A percentile compares a stretch with the other conserved stretches of the same genome.
phyloP scores from a whole-genome alignment of 1,284 basidiomycete genomes.

The Sporisorium sorghi region DNA sequence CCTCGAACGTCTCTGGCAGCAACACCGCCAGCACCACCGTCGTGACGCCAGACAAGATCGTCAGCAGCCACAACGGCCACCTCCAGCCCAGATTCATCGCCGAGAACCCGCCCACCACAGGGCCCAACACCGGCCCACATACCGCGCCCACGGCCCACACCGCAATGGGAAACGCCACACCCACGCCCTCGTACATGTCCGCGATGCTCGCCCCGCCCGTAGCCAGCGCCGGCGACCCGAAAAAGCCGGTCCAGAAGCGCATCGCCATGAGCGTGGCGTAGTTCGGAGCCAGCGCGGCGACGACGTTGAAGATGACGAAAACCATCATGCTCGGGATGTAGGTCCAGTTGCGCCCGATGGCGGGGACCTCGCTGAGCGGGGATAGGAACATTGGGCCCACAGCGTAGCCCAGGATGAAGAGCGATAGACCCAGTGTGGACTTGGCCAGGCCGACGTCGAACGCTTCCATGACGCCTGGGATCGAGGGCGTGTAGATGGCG shows the following conservation, averaged over 20 bases:
- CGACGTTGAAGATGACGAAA: constrained; percentile 45
- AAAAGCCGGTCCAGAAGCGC: constrained; percentile 61
- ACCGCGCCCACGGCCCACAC: constrained; percentile 67
- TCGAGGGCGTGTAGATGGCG: constrained; percentile 52
- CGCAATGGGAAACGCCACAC: constrained; percentile 62
- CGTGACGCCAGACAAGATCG: constrained; percentile 56
- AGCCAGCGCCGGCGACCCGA: constrained; percentile 62
- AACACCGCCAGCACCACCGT: constrained; percentile 61
- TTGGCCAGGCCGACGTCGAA: constrained; percentile 77
- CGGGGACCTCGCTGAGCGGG: constrained; percentile 73
- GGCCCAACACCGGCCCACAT: constrained; percentile 56
- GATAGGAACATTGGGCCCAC: constrained; percentile 70
- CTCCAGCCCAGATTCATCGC: constrained; percentile 64
- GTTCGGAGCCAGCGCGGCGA: constrained; percentile 59
- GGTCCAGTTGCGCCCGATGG: constrained; percentile 71
- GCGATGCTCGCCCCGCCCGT: constrained; percentile 54
- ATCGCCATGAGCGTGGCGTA: constrained; percentile 61
- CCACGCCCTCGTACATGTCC: constrained; percentile 61
- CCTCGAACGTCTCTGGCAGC: constrained; percentile 66
- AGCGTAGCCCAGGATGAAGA: constrained; percentile 74
- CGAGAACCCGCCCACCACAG: constrained; percentile 59
- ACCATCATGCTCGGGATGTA: constrained; percentile 49
- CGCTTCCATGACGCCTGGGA: constrained; percentile 70
- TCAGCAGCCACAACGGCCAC: constrained; percentile 64
- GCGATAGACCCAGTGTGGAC: constrained; percentile 78